phyloP scores from a whole-genome alignment of 805 yeast species.

The Danielozyma ontarioensis region DNA sequence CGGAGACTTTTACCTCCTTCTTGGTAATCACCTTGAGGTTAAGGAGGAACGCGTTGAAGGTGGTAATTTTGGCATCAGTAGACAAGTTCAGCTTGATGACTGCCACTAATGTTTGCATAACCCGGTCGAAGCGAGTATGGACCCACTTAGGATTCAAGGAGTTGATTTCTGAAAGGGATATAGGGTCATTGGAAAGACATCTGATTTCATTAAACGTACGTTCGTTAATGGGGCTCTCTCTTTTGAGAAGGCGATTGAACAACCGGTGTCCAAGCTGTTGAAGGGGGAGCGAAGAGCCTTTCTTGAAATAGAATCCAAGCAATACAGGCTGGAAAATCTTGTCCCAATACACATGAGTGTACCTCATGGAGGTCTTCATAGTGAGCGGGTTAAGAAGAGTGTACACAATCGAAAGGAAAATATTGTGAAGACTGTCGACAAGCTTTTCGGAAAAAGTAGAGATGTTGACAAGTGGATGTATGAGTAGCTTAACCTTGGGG shows the following conservation, averaged over 20 bases:
- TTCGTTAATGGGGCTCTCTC: constrained; percentile 13
- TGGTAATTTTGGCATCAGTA: constrained; percentile 19
- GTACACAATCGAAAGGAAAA: constrained; percentile 26
- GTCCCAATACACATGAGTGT: constrained; percentile 34
- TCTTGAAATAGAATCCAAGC: constrained; percentile 28
- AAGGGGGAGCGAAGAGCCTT: constrained; percentile 16
- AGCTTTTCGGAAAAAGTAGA: constrained; percentile 16
- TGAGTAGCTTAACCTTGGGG: constrained; percentile 23
- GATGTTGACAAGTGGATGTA: constrained; percentile 21
- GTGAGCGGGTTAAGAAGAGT: constrained; percentile 14
- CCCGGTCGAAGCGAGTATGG: constrained; percentile 22
- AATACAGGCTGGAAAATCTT: constrained; percentile 28
- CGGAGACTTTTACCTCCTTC: constrained; percentile 24
- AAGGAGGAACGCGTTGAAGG: constrained; percentile 19
- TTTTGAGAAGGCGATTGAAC: constrained; percentile 20
- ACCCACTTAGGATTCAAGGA: constrained; percentile 33
- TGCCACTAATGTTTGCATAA: constrained; percentile 20
- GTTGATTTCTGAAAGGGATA: constrained; percentile 24
- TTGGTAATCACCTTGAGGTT: constrained; percentile 22
- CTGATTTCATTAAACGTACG: constrained; percentile 20
- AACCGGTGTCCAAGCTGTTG: constrained; percentile 26
- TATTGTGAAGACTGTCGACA: constrained; percentile 24
- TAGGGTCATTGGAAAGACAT: constrained; percentile 28
- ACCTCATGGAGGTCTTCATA: constrained; percentile 14
- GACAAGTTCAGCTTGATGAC: constrained; percentile 19